Percentiles rank a stretch among this genome's conserved stretches.
These are phyloP conservation scores for Gentiana macrophylla DNA, from an alignment of 257 asterid genomes.

Conservation along the genomic window DNA sequence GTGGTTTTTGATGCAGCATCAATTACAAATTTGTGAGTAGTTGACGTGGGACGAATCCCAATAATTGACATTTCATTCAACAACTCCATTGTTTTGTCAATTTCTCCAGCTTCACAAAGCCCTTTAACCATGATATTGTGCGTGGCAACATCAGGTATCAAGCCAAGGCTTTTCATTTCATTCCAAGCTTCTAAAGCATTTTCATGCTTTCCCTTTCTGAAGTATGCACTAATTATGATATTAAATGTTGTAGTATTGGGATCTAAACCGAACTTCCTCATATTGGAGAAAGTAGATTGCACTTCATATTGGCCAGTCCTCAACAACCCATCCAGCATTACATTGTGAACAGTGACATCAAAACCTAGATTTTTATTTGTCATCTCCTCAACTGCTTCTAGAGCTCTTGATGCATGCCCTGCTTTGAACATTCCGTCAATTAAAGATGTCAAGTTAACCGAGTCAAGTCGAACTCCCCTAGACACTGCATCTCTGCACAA, in stretches of 20 bases:
- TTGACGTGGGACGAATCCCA: constrained; percentile 50
- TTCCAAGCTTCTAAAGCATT: constrained; percentile 40
- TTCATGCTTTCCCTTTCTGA: constrained; percentile 60
- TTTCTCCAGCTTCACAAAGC: constrained; percentile 56
- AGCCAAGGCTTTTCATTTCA: constrained; percentile 55
- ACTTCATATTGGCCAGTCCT: constrained; percentile 49
- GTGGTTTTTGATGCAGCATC: constrained; percentile 52
- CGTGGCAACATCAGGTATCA: constrained; percentile 55
- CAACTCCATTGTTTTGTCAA: constrained; percentile 43
- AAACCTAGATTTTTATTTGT: constrained; percentile 42
- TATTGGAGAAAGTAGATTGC: constrained; percentile 48
- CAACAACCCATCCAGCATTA: constrained; percentile 64
- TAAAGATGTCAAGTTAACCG: constrained; percentile 65
- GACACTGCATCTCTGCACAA: constrained; percentile 38
- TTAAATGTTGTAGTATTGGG: constrained; percentile 72
- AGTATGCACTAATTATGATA: constrained; percentile 53
- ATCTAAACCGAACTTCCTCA: constrained; percentile 46
- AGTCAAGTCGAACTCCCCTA: constrained; percentile 57
- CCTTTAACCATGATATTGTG: constrained; percentile 58
- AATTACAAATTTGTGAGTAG: constrained; percentile 47
- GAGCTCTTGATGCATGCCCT: constrained; percentile 63
- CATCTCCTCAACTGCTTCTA: constrained; percentile 60
- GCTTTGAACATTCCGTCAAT: constrained; percentile 84
- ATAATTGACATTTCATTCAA: constrained; percentile 38
- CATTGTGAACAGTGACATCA: constrained; percentile 64